phyloP scores from a whole-genome alignment of 129 eudicot genomes.

The Gnaphalium uliginosum region DNA sequence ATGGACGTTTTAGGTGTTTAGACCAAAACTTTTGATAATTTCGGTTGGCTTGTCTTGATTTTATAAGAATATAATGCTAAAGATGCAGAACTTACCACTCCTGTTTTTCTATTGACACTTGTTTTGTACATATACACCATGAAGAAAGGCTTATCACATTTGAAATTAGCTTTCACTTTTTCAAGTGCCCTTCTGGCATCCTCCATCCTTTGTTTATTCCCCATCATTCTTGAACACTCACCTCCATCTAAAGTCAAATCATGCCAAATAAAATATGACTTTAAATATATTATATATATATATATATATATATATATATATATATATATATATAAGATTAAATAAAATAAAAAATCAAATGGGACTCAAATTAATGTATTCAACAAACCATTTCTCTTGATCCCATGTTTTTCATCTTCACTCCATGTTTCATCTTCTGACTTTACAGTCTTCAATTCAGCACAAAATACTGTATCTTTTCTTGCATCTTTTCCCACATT shows the following conservation, averaged over 20 bases:
- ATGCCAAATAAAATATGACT: background rate
- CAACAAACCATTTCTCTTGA: constrained; percentile 20
- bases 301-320: too few species aligned
- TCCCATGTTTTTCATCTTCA: constrained; percentile 7
- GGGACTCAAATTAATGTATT: background rate
- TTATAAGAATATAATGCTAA: background rate
- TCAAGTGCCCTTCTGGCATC: constrained; percentile 10
- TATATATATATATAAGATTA: too few species aligned
- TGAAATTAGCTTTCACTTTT: constrained; percentile 25
- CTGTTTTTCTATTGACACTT: background rate
- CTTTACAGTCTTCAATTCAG: constrained; percentile 1
- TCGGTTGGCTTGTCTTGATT: background rate
- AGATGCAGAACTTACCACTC: constrained; percentile 23
- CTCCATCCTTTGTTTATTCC: background rate
- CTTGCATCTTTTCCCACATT: background rate
- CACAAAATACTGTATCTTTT: background rate
- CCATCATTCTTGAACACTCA: constrained; percentile 26
- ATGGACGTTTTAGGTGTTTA: too few species aligned
- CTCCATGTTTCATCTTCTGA: constrained; percentile 18
- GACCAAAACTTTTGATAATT: background rate
- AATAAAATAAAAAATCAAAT: background rate
- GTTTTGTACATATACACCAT: constrained; percentile 8
- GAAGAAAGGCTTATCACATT: constrained; percentile 27
- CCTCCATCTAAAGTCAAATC: constrained; percentile 24
- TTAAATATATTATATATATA: too few species aligned